Percentiles rank a stretch among this genome's conserved stretches.
Conservation (phyloP, 495 filamentous ascomycete genomes). For the Symbiotaphrina buchneri region DNA sequence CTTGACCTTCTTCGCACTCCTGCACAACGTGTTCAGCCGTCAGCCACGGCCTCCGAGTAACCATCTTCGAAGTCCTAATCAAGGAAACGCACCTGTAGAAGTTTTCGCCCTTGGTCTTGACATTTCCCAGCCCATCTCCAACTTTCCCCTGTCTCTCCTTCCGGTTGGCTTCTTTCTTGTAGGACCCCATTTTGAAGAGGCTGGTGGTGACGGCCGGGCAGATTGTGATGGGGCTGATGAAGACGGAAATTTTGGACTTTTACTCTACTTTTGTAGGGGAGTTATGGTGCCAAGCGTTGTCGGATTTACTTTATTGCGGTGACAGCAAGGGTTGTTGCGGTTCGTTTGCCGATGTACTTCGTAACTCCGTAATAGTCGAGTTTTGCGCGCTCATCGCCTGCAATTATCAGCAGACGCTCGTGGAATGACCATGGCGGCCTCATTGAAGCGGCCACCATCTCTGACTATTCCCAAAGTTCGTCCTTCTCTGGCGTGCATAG, state of each 20-base stretch:
- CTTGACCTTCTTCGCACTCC: conserved; percentile 69
- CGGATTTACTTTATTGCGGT: neutral
- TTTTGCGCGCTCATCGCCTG: too few species aligned
- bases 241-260: neutral
- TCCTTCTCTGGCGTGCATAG: neutral
- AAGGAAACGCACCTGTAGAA: conserved; percentile 52
- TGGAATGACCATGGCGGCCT: too few species aligned
- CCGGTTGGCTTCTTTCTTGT: conserved; percentile 78
- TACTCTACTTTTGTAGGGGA: neutral
- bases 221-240: too few species aligned
- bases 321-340: too few species aligned
- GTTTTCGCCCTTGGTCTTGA: conserved; percentile 86
- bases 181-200: conserved; percentile 58
- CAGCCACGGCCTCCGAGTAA: neutral
- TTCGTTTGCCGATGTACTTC: too few species aligned
- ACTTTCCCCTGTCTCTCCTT: conserved; percentile 62
- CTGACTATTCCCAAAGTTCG: too few species aligned
- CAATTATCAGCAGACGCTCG: too few species aligned
- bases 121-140: conserved; percentile 70
- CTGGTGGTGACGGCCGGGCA: conserved; percentile 2
- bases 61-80: neutral
- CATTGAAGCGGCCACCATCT: too few species aligned
- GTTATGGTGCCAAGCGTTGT: conserved; percentile 1
- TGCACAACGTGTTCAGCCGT: conserved; percentile 8
- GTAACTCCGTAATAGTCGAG: too few species aligned